Conservation (phyloP, 768 basidiomycete species). For the Naganishia friedmannii region DNA sequence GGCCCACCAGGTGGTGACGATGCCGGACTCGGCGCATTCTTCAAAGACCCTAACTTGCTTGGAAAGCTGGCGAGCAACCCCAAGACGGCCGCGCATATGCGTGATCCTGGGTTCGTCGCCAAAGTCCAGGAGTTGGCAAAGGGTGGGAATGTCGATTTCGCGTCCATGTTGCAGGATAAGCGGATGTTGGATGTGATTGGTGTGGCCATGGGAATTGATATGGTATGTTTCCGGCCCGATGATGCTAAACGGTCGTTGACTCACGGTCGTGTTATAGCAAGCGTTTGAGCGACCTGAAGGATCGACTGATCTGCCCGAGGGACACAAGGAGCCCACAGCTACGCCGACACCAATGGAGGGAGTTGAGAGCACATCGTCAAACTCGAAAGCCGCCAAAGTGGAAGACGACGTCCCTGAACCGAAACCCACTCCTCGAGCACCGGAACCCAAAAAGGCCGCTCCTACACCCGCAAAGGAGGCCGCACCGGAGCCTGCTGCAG, state of each 20-base stretch:
- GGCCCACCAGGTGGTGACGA: slow-evolving; percentile 56
- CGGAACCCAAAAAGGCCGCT: slow-evolving; percentile 9
- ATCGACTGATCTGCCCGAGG: slow-evolving; percentile 72
- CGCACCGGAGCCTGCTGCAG: slow-evolving; percentile 49
- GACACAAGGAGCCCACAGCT: slow-evolving; percentile 41
- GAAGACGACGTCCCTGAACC: slow-evolving; percentile 50
- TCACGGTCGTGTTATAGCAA: slow-evolving; percentile 52
- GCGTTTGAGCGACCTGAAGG: slow-evolving; percentile 80
- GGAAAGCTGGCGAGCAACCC: slow-evolving; percentile 83
- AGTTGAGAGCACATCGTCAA: slow-evolving; percentile 11
- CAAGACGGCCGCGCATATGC: slow-evolving; percentile 75
- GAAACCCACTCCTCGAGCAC: slow-evolving; percentile 49
- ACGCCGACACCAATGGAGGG: slow-evolving; percentile 24
- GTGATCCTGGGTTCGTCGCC: slow-evolving; percentile 76
- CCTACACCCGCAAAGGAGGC: slow-evolving; percentile 54
- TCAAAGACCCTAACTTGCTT: slow-evolving; percentile 77
- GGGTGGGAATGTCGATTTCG: slow-evolving; percentile 38
- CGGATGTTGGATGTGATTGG: slow-evolving; percentile 84
- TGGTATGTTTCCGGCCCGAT: slow-evolving; percentile 52
- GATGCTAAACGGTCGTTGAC: neutral
- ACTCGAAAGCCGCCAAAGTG: slow-evolving; percentile 36
- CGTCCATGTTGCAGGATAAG: slow-evolving; percentile 69
- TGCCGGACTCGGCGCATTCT: slow-evolving; percentile 63
- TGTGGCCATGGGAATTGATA: slow-evolving; percentile 86
- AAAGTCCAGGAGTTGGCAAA: slow-evolving; percentile 55